phyloP scores from a whole-genome alignment of 2,329 filamentous ascomycete species.

The Penicillium sp. region DNA sequence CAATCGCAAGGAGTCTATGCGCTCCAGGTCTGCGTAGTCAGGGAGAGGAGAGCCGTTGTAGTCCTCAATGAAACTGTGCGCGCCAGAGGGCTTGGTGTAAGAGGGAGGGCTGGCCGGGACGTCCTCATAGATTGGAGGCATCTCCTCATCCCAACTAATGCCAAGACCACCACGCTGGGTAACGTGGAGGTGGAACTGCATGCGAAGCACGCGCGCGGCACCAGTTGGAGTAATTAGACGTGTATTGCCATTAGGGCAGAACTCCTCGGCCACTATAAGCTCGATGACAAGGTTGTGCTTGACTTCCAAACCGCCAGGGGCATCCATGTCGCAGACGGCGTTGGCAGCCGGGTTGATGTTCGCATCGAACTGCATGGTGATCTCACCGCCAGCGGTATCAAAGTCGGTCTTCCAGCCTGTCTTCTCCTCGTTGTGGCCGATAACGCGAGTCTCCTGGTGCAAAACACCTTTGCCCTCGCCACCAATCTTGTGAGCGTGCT shows the following conservation, averaged over 20 bases:
- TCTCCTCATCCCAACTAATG: constrained; percentile 95
- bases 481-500: constrained; percentile 66
- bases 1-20: constrained; percentile 37
- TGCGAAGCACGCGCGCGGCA: constrained; percentile 83
- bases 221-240: constrained; percentile 81
- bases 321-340: constrained; percentile 74
- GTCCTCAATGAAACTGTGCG: constrained; percentile 44
- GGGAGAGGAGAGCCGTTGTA: constrained; percentile 45
- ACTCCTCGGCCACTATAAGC: constrained; percentile 91
- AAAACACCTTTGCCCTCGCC: constrained; percentile 66
- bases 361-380: constrained; percentile 76
- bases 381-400: constrained; percentile 63
- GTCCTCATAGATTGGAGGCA: constrained; percentile 89
- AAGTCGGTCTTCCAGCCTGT: constrained; percentile 86
- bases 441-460: constrained; percentile 71
- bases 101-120: constrained; percentile 81
- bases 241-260: constrained; percentile 65
- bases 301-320: constrained; percentile 71
- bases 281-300: constrained; percentile 85
- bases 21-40: constrained; percentile 48
- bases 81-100: constrained; percentile 50
- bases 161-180: constrained; percentile 83
- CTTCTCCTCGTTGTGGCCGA: constrained; percentile 80
- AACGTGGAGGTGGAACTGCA: constrained; percentile 80
- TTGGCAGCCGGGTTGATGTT: constrained; percentile 59